Evolutionary conservation across 2,329 filamentous ascomycete species (phyloP), one percentile per base, ranked within the genome.

Genomic region (Neopestalotiopsis sp.): DNA sequence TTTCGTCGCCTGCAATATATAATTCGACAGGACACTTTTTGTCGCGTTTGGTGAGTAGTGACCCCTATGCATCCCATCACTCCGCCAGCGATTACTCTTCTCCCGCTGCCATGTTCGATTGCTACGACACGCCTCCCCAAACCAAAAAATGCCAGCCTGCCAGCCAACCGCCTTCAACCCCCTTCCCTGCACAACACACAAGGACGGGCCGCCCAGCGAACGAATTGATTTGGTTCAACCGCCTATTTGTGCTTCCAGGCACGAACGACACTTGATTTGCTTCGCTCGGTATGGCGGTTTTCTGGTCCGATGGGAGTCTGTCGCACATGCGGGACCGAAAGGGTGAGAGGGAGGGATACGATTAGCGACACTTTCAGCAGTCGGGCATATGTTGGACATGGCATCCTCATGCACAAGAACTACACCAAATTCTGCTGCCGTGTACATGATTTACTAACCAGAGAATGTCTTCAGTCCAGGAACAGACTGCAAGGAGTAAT

Each of bases 381-480:
- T 67, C 68, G 69, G 69, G 68, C 72, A 71, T 71, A 72, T 70
- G 68, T 72, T 42, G 32, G 28, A 28, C 49, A 34, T 20, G 20
- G 20, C 49, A 28, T 24, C 49, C 13, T 70, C 70, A 63, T 69
- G 67, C 34, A 38, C 14, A 12, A 10, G 24, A 2, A 45, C 30
- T 17, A 69, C 72, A 66, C 17, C 45, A 53, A 3, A 53, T 20
- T 53, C 71, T 65, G 67, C 66, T 59, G n/a, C 17, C 17, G 24
- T 59, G 9, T 17, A 14, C 12, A 42, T 28, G 14, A 67, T 67
- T 28, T 40, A 68, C 73, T 75, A 57, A 75, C 71, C 30, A 57
- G 34, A 68, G 65, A 30, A 72, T 74, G 70, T 71, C 66, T 66
- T 71, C 68, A 45, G 67, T 66, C 71, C 71, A 73, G 69, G 69